Evolutionary conservation across 2,329 filamentous ascomycete species (phyloP), one percentile per base, ranked within the genome.

Genomic region (Monosporascus sp.): DNA sequence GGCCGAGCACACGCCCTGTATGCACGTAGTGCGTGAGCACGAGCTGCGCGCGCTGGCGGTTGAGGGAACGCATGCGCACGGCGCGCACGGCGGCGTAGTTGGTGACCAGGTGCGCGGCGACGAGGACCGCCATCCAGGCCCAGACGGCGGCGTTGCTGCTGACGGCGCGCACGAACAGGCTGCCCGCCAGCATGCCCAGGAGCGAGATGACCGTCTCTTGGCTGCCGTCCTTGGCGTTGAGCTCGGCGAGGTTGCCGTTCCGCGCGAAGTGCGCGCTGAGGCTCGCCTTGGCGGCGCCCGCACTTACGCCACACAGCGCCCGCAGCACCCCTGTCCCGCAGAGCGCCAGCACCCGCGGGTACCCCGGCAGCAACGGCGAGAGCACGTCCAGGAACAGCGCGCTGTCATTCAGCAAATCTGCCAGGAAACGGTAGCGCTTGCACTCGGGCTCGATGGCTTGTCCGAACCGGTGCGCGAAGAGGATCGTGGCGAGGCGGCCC

Each of bases 141-240:
- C 91, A 92, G 38, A 94, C 96, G 9, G 86, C 83, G 16, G 77
- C 69, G 52, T 85, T 84, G 48, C 86, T 84, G 50, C 88, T 82
- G 22, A 97, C 83, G 58, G 82, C 76, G 37, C 88, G 87, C 19
- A 97, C 89, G 16, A 96, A 85, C 2, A 96, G 55, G 48, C 87
- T 94, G 1, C 94, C 94, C 16, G 81, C 83, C 50, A 96, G 78
- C 82, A 97, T 91, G 2, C 94, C 94, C 37, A 96, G 57, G 26
- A 97, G 77, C 2, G 90, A 93, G 53, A 99, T 89, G 20, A 96
- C 85, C 0, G 93, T 97, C 72, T 97, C 94, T 73, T 97, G 94
- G 60, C 89, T 95, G 14, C 91, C 91, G 68, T 97, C 93, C 50
- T 69, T 86, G 53, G 93, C 92, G 72, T 97, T 97, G 53, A 99